phyloP scores from a whole-genome alignment of 2,329 filamentous ascomycete genomes.

The Arachnopeziza araneosa region DNA sequence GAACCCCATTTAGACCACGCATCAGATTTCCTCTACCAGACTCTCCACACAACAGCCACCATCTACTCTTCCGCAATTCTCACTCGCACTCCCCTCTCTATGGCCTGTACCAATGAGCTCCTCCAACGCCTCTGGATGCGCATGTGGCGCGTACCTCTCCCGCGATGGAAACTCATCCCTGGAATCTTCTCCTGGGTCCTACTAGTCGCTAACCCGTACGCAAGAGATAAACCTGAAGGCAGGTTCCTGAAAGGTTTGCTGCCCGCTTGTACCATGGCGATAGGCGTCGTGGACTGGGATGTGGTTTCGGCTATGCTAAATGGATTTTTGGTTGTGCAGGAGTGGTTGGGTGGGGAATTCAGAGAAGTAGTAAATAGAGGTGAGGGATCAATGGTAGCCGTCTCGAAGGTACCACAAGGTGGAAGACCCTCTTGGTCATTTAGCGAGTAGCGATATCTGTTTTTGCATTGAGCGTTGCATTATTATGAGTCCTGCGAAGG shows the following conservation, averaged over 20 bases:
- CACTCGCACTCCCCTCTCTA: conserved; percentile 23
- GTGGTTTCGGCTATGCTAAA: conserved; percentile 25
- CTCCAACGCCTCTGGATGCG: conserved; percentile 22
- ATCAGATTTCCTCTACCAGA: conserved; percentile 20
- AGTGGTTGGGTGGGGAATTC: conserved; percentile 21
- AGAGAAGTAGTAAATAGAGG: not conserved
- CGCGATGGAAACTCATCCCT: conserved; percentile 29
- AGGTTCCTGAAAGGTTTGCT: conserved; percentile 30
- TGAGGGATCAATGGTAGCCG: not conserved
- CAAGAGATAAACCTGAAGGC: conserved; percentile 22
- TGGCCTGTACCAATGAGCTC: conserved; percentile 14
- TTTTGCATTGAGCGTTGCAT: not conserved
- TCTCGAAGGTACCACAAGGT: not conserved
- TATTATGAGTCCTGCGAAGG: not conserved
- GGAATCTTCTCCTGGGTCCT: conserved; percentile 32
- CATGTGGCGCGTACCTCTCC: conserved; percentile 25
- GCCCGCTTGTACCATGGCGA: conserved; percentile 25
- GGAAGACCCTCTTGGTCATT: not conserved
- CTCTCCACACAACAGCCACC: conserved; percentile 22
- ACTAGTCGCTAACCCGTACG: conserved; percentile 24
- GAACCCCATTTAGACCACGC: not conserved
- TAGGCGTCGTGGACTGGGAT: conserved; percentile 27
- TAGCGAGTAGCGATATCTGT: not conserved
- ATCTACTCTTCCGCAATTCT: conserved; percentile 28
- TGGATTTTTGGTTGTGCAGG: conserved; percentile 27